These are phyloP conservation scores for Chlorella sp. DNA, from an alignment of 139 green algal species.

Conservation along the genomic window DNA sequence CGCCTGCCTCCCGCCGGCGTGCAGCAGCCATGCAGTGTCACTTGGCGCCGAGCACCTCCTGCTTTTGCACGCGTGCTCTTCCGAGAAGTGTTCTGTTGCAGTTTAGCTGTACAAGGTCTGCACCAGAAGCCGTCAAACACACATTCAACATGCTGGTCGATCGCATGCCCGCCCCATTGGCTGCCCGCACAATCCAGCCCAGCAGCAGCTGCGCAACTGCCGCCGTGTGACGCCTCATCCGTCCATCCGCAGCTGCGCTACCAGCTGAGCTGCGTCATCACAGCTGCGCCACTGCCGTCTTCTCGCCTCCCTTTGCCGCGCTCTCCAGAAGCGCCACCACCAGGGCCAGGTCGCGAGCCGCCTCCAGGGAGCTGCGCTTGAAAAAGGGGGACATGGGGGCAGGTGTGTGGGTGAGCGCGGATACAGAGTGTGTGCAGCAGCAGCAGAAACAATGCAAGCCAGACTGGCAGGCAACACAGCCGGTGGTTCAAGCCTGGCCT, in stretches of 20 bases:
- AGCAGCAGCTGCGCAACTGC: neutral
- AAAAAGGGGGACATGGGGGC: neutral
- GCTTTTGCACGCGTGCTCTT: too few relatives aligned
- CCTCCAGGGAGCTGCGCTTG: conserved; percentile 7
- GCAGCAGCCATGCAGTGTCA: too few relatives aligned
- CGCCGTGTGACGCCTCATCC: too few relatives aligned
- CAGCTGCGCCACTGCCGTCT: neutral
- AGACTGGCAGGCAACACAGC: neutral
- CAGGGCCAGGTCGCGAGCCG: conserved; percentile 7
- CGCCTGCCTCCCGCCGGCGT: too few relatives aligned
- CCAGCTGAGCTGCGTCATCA: too few relatives aligned
- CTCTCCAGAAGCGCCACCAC: conserved; percentile 1
- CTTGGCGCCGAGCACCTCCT: too few relatives aligned
- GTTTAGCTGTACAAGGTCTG: neutral
- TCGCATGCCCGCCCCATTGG: too few relatives aligned
- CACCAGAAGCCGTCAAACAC: neutral
- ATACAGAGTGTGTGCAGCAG: neutral
- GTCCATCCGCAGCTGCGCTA: too few relatives aligned
- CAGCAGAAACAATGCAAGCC: neutral
- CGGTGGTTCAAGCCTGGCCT: too few relatives aligned
- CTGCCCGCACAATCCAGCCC: neutral
- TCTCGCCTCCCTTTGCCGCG: neutral
- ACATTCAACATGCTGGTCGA: too few relatives aligned
- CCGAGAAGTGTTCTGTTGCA: too few relatives aligned
- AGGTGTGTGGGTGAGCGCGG: neutral